Evolutionary conservation across 257 asterid genomes (phyloP).

Genomic region (Thymus quinquecostatus): DNA sequence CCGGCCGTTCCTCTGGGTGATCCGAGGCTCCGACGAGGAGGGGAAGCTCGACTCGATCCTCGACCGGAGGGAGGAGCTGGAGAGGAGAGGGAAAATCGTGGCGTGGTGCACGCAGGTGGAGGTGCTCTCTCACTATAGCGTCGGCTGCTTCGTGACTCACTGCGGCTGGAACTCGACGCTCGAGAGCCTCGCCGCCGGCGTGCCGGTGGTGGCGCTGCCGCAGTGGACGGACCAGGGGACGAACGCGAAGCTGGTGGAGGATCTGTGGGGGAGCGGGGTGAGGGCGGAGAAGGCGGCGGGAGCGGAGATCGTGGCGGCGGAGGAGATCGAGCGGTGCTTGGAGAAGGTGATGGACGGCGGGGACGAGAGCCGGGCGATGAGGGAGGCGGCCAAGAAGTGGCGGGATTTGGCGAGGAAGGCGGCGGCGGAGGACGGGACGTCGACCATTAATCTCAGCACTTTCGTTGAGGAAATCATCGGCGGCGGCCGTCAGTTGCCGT

Average conservation of each 20-base stretch:
- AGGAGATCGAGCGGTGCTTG: constrained; percentile 44
- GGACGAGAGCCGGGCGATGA: constrained; percentile 32
- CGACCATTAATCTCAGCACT: constrained; percentile 36
- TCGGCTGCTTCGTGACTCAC: constrained; percentile 52
- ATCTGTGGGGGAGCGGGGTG: constrained; percentile 50
- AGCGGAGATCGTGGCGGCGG: constrained; percentile 36
- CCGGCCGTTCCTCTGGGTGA: constrained; percentile 58
- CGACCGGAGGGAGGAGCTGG: neutral
- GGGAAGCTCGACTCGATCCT: constrained; percentile 19
- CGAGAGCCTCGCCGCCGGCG: constrained; percentile 49
- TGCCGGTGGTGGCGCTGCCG: constrained; percentile 49
- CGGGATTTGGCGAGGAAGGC: constrained; percentile 47
- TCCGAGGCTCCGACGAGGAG: neutral
- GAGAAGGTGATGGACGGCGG: constrained; percentile 43
- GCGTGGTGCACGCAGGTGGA: constrained; percentile 54
- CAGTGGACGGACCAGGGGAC: constrained; percentile 56
- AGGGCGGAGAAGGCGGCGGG: constrained; percentile 27
- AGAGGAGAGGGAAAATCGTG: constrained; percentile 45
- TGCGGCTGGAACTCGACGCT: constrained; percentile 66
- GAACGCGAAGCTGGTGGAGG: constrained; percentile 55
- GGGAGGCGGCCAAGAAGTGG: constrained; percentile 43
- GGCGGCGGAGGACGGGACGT: constrained; percentile 39
- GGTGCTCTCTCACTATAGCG: constrained; percentile 42
- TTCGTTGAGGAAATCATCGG: constrained; percentile 30
- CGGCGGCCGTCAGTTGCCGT: neutral